Conservation (phyloP, 2,329 filamentous ascomycete species). For the Exophiala xenobiotica region DNA sequence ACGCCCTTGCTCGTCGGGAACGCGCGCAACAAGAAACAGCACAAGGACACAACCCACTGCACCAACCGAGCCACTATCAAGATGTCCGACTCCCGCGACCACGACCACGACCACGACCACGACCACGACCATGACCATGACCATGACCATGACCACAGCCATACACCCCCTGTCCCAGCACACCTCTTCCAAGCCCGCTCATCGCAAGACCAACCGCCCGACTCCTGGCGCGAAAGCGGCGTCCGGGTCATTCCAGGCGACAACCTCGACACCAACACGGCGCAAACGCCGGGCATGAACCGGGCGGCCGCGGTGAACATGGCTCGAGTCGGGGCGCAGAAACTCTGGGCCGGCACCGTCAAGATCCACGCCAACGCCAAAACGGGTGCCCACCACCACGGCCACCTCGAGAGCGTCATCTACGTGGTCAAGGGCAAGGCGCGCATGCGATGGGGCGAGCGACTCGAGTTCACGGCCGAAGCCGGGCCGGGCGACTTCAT, state of each 20-base stretch:
- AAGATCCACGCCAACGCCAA: constrained; percentile 46
- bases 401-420: constrained; percentile 48
- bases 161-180: constrained; percentile 15
- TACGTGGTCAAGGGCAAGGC: constrained; percentile 48
- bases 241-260: constrained; percentile 45
- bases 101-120: constrained; percentile 15
- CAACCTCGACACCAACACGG: constrained; percentile 43
- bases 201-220: constrained; percentile 21
- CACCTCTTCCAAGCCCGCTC: constrained; percentile 26
- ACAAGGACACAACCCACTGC: too few species aligned
- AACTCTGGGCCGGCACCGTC: constrained; percentile 49
- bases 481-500: constrained; percentile 50
- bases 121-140: constrained; percentile 13
- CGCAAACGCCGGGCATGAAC: constrained; percentile 47
- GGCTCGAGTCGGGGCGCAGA: constrained; percentile 45
- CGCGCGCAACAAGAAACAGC: too few species aligned
- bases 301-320: constrained; percentile 47
- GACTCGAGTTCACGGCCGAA: constrained; percentile 46
- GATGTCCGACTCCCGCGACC: constrained; percentile 7
- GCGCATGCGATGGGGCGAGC: constrained; percentile 48
- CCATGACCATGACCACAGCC: constrained; percentile 8
- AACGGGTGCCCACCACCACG: constrained; percentile 48
- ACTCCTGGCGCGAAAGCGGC: constrained; percentile 42
- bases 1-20: too few species aligned
- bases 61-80: too few species aligned